Evolutionary conservation across 2,329 filamentous ascomycete species (phyloP).

Genomic region (Ciborinia camelliae): DNA sequence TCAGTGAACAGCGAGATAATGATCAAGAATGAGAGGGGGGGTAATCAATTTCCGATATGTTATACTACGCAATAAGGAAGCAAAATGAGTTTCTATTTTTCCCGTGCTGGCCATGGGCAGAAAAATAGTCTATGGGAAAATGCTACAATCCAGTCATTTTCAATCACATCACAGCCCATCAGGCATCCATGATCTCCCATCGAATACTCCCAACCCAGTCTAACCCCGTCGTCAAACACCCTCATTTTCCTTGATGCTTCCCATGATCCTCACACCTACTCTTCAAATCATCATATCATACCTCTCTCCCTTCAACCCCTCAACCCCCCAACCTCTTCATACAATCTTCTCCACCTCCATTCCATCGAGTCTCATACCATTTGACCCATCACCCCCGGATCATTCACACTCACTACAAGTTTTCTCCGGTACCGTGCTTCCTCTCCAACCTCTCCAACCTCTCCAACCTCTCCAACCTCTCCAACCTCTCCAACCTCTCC

Average conservation of each 20-base stretch:
- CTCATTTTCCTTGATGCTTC: not conserved
- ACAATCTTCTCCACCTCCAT: not conserved
- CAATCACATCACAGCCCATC: not conserved
- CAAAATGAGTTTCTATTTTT: too few species aligned
- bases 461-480: too few species aligned
- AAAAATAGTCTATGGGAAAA: too few species aligned
- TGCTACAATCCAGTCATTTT: not conserved
- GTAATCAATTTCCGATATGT: accelerated
- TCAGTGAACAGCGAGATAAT: too few species aligned
- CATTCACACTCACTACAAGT: not conserved
- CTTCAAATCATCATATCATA: not conserved
- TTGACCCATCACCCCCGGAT: not conserved
- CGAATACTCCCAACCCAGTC: not conserved
- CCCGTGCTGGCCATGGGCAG: too few species aligned
- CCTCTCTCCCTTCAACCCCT: not conserved
- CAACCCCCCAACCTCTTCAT: not conserved
- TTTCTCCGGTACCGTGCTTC: too few species aligned
- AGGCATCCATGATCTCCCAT: not conserved
- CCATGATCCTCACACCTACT: not conserved
- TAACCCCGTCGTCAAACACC: not conserved
- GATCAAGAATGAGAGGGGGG: not conserved
- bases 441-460: too few species aligned
- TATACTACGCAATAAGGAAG: too few species aligned
- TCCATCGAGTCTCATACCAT: not conserved
- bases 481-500: too few species aligned